phyloP scores from a whole-genome alignment of 176 grass and related monocot genomes.

The Bolboschoenus planiculmis region DNA sequence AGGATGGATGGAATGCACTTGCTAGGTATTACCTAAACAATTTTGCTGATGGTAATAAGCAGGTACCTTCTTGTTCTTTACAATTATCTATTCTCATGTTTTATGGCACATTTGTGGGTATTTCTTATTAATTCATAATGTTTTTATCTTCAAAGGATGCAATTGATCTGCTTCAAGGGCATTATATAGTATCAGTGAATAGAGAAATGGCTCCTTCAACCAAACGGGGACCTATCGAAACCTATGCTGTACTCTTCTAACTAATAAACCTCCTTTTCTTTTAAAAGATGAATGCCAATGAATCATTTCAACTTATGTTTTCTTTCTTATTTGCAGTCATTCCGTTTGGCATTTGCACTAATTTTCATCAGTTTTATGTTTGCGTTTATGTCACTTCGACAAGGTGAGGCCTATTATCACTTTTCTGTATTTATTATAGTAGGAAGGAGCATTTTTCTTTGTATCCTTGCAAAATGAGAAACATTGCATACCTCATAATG shows the following conservation, averaged over 20 bases:
- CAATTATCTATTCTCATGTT: not conserved
- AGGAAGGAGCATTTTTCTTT: not conserved
- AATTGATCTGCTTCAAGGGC: constrained; percentile 97
- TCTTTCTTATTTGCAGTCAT: constrained; percentile 54
- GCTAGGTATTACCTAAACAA: constrained; percentile 95
- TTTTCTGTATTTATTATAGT: constrained; percentile 11
- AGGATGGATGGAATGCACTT: constrained; percentile 74
- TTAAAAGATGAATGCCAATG: not conserved
- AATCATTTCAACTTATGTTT: constrained; percentile 6
- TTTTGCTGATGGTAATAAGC: constrained; percentile 88
- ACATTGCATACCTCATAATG: not conserved
- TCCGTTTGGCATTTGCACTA: constrained; percentile 62
- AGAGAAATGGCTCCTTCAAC: constrained; percentile 50
- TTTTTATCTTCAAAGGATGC: constrained; percentile 56
- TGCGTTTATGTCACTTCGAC: constrained; percentile 61
- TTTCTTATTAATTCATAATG: not conserved
- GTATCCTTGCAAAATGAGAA: not conserved
- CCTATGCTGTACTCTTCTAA: constrained; percentile 50
- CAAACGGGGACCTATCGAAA: constrained; percentile 69
- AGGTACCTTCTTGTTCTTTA: constrained; percentile 41
- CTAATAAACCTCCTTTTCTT: constrained; percentile 11
- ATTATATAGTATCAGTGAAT: constrained; percentile 71
- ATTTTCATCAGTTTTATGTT: constrained; percentile 56
- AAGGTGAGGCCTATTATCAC: constrained; percentile 38
- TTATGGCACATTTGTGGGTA: not conserved